Evolutionary conservation across 768 basidiomycete species (phyloP), one percentile per base, ranked within the genome.

Genomic region (Hirschioporus abietinus): DNA sequence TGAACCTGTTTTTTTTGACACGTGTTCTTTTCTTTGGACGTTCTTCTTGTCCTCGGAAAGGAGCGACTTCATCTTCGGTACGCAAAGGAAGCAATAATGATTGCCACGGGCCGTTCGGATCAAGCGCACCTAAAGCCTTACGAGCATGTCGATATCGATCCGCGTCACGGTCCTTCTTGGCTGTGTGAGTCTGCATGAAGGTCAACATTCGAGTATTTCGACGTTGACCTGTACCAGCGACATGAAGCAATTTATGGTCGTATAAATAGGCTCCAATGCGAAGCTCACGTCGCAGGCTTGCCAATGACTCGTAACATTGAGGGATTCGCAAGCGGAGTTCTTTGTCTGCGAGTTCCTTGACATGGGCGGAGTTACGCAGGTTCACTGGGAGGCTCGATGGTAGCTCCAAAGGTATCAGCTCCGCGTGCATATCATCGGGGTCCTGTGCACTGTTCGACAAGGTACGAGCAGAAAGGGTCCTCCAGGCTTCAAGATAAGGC

Each of bases 271-370:
- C 23, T 9, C 60, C 63, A 1, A 66, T 57, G 0, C 71, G 60
- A 1, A 74, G 71, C 18, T 72, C 71, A 1, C 66, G 62, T 0
- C 73, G 71, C 3, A 75, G 60, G 15, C 65, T 57, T 0, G 27
- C 23, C 17, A 76, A 60, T 0, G 70, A 70, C n/a, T 70, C 69
- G 6, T 34, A 36, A 0, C 68, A 66, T 60, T 74, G 73, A 1
- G 70, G 74, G 10, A 63, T 25, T 0, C 71, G 70, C 15, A 74
- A 64, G 5, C 67, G 64, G 17, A 72, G 67, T 63, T 76, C 72
- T 35, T 71, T 70, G 15, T 64, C 52, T 0, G 42, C 36, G 3
- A 76, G 23, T 9, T 67, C 69, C 20, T 52, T 6, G 1, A 62
- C 12, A 23, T 57, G 1, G 34, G 57, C 1, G n/a, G 18, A 12